These are phyloP conservation scores for Wakefieldia striispora DNA, from an alignment of 768 basidiomycete species.

Conservation along the genomic window DNA sequence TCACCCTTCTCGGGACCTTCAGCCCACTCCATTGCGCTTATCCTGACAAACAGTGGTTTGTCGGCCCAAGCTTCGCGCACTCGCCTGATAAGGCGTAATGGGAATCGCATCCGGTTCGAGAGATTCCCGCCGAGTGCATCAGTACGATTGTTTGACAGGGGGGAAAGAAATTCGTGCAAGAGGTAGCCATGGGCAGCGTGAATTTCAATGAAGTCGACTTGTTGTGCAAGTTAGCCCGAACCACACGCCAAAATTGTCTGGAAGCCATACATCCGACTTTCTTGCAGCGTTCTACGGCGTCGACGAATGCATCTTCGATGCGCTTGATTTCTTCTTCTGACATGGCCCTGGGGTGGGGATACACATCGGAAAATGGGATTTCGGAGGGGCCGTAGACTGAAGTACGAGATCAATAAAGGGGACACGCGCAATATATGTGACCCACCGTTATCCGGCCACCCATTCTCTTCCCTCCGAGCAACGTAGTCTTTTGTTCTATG, in stretches of 20 bases:
- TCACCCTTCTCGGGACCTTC: conserved; percentile 51
- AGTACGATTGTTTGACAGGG: conserved; percentile 67
- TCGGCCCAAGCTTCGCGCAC: conserved; percentile 56
- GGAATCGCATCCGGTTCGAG: conserved; percentile 69
- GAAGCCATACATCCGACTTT: conserved; percentile 55
- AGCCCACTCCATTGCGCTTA: conserved; percentile 69
- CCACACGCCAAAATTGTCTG: not conserved
- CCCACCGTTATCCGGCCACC: conserved; percentile 68
- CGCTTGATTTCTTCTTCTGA: conserved; percentile 50
- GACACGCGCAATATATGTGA: not conserved
- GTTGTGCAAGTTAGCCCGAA: conserved; percentile 9
- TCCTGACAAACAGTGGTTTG: conserved; percentile 70
- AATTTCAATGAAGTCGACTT: conserved; percentile 70
- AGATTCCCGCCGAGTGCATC: conserved; percentile 74
- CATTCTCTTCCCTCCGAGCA: conserved; percentile 50
- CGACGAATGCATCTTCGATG: conserved; percentile 60
- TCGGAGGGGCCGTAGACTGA: conserved; percentile 63
- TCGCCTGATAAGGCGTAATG: conserved; percentile 53
- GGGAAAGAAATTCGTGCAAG: conserved; percentile 67
- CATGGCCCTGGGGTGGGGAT: conserved; percentile 59
- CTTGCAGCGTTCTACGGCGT: conserved; percentile 53
- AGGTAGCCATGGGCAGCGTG: conserved; percentile 69
- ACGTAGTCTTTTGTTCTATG: conserved; percentile 31
- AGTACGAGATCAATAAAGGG: not conserved
- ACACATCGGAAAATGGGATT: conserved; percentile 51